Conservation (phyloP, 1,139 yeast genomes). For the Candida gigantensis region DNA sequence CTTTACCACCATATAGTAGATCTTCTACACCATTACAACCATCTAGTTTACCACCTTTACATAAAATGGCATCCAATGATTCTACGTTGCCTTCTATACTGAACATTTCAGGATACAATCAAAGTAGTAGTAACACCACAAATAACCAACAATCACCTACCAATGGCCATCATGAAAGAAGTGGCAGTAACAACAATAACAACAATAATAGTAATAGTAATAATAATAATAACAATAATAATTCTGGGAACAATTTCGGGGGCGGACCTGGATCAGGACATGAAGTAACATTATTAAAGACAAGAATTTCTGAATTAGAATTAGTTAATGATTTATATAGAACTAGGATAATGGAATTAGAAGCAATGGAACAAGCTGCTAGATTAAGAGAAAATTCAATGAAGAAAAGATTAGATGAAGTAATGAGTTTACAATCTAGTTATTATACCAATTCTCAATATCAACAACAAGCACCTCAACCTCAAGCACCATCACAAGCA, state of each 20-base stretch:
- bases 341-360: conserved; percentile 79
- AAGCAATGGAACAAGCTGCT: conserved; percentile 64
- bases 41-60: conserved; percentile 36
- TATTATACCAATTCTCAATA: conserved; percentile 4
- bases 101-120: conserved; percentile 5
- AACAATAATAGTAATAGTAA: conserved; percentile 17
- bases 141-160: conserved; percentile 1
- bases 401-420: conserved; percentile 51
- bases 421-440: conserved; percentile 24
- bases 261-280: conserved; percentile 25
- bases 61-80: conserved; percentile 19
- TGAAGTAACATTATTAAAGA: conserved; percentile 58
- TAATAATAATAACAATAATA: conserved; percentile 18
- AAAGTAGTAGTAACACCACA: neutral
- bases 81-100: conserved; percentile 10
- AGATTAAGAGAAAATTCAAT: conserved; percentile 52
- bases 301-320: conserved; percentile 86
- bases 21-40: conserved; percentile 13
- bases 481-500: conserved; percentile 4
- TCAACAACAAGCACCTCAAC: conserved; percentile 6
- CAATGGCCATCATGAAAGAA: conserved; percentile 9
- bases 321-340: conserved; percentile 84
- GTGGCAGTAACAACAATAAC: conserved; percentile 14
- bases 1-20: conserved; percentile 39
- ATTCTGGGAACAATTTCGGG: conserved; percentile 14